Evolutionary conservation across 164 flowering plant genomes (phyloP).

Genomic region (Tetracentron sinense): DNA sequence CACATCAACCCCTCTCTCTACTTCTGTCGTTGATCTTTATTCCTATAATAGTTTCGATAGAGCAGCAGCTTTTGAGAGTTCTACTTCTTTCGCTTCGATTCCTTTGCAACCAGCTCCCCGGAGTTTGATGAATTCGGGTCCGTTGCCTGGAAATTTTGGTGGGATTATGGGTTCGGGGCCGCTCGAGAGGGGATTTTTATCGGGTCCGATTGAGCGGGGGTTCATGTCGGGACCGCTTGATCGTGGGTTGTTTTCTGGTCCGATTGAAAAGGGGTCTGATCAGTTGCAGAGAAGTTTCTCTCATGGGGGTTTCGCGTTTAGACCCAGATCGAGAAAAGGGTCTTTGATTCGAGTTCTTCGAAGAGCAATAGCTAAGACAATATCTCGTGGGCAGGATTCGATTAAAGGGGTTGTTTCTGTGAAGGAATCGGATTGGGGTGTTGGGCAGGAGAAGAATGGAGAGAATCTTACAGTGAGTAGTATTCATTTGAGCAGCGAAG

Average conservation of each 20-base stretch:
- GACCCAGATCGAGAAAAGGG: not conserved
- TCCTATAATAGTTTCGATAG: conserved; percentile 35
- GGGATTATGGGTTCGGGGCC: conserved; percentile 56
- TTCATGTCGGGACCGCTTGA: too few species aligned
- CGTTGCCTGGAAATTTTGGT: conserved; percentile 14
- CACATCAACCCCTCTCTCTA: conserved; percentile 59
- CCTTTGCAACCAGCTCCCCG: conserved; percentile 80
- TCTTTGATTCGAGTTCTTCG: conserved; percentile 21
- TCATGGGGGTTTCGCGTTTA: not conserved
- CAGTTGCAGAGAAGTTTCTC: not conserved
- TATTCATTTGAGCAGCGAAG: not conserved
- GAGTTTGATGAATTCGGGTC: conserved; percentile 26
- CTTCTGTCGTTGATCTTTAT: conserved; percentile 37
- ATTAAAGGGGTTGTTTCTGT: conserved; percentile 16
- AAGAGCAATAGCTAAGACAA: not conserved
- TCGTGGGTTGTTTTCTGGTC: not conserved
- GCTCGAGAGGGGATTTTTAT: conserved; percentile 59
- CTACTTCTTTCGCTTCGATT: too few species aligned
- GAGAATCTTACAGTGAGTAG: not conserved
- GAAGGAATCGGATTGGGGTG: conserved; percentile 21
- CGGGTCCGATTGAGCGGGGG: too few species aligned
- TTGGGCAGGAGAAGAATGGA: conserved; percentile 1
- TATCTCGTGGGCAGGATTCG: too few species aligned
- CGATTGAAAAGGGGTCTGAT: not conserved
- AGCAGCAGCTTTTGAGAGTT: conserved; percentile 76